phyloP scores from a whole-genome alignment of 2,329 filamentous ascomycete species.

The Paecilomyces niveus region DNA sequence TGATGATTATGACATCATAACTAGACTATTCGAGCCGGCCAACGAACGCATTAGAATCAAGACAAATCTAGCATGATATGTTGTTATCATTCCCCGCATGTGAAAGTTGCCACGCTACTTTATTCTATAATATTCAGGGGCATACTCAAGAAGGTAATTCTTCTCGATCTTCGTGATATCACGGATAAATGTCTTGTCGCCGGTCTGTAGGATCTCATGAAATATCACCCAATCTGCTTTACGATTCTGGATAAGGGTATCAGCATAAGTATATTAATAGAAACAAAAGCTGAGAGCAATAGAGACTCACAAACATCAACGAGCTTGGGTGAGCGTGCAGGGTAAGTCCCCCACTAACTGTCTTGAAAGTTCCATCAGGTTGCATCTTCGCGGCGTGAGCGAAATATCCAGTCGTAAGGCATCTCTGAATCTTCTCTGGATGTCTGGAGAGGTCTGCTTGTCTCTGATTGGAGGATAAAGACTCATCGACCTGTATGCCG shows the following conservation, averaged over 20 bases:
- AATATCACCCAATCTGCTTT: constrained; percentile 97
- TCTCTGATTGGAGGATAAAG: constrained; percentile 29
- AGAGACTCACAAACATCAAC: constrained; percentile 66
- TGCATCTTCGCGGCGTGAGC: constrained; percentile 92
- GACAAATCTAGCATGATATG: neutral
- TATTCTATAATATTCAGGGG: constrained; percentile 71
- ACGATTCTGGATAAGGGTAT: constrained; percentile 53
- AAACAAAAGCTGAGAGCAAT: neutral
- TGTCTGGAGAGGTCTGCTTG: constrained; percentile 37
- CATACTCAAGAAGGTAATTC: constrained; percentile 85
- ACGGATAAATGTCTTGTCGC: constrained; percentile 79
- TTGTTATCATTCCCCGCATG: neutral
- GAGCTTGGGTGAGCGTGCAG: constrained; percentile 87
- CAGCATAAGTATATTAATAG: neutral
- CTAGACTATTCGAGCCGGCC: neutral
- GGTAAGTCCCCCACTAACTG: constrained; percentile 69
- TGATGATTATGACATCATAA: neutral
- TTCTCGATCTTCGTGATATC: constrained; percentile 93
- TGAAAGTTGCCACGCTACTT: constrained; percentile 14
- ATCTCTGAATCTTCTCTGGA: constrained; percentile 71
- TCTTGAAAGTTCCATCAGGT: constrained; percentile 80
- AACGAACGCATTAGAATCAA: neutral
- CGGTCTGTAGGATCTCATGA: constrained; percentile 84
- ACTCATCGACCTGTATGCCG: constrained; percentile 63
- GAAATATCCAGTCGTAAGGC: constrained; percentile 85